These are phyloP conservation scores for Mycena polygramma DNA, from an alignment of 768 basidiomycete genomes.

Conservation along the genomic window DNA sequence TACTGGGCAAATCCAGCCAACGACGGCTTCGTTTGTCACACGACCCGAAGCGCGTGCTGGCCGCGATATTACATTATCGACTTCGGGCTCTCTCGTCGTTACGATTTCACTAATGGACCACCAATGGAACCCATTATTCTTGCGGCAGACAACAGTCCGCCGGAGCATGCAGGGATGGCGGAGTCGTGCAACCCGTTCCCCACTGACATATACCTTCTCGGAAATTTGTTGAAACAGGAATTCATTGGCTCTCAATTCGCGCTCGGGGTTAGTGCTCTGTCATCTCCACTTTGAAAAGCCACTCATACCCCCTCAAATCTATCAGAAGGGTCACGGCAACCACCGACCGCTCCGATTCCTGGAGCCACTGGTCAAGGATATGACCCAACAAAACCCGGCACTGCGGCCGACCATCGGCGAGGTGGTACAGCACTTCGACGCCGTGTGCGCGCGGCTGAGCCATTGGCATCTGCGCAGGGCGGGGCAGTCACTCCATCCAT, in stretches of 20 bases:
- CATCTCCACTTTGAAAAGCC: background rate
- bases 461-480: no score
- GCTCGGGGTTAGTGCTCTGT: background rate
- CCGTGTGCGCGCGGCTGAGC: no score
- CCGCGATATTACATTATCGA: conserved; percentile 13
- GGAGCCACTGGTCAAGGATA: conserved; percentile 1
- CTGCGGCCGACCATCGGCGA: background rate
- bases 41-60: conserved; percentile 8
- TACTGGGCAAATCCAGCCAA: background rate
- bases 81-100: conserved; percentile 1
- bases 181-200: conserved; percentile 18
- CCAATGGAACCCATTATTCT: background rate
- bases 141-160: background rate
- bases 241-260: background rate
- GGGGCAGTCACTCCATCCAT: no score
- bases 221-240: background rate
- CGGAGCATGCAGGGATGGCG: background rate
- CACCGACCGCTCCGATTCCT: conserved; percentile 10
- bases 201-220: conserved; percentile 12
- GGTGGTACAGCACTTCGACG: background rate
- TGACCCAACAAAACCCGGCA: conserved; percentile 10
- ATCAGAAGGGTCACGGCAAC: background rate
- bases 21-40: background rate
- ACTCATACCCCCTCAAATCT: no score
- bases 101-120: background rate